phyloP scores from a whole-genome alignment of 2,329 filamentous ascomycete genomes.

The Cladophialophora carrionii region DNA sequence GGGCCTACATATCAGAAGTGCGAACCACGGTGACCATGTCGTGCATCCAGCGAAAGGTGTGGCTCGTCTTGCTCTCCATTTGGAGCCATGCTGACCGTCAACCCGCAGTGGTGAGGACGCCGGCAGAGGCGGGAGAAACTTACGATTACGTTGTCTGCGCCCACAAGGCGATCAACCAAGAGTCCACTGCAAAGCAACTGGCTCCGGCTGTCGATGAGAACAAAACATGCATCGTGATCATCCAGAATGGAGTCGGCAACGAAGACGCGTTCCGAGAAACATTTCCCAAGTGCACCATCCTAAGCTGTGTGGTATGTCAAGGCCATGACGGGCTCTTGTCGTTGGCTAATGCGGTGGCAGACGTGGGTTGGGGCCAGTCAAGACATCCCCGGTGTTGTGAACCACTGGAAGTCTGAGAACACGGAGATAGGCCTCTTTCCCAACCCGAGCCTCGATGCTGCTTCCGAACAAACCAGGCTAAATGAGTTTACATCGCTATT shows the following conservation, averaged over 20 bases:
- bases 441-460: slow-evolving; percentile 42
- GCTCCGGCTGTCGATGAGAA: slow-evolving; percentile 45
- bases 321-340: slow-evolving; percentile 20
- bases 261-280: slow-evolving; percentile 46
- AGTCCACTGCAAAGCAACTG: slow-evolving; percentile 44
- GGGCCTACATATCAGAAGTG: slow-evolving; percentile 50
- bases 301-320: slow-evolving; percentile 49
- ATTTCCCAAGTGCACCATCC: slow-evolving; percentile 43
- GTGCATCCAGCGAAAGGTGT: slow-evolving; percentile 46
- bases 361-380: slow-evolving; percentile 61
- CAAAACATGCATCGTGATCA: slow-evolving; percentile 46
- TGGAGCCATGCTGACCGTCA: slow-evolving; percentile 11
- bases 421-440: slow-evolving; percentile 60
- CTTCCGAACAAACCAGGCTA: slow-evolving; percentile 47
- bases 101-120: slow-evolving; percentile 45
- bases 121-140: slow-evolving; percentile 42
- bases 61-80: background rate
- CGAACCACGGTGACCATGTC: slow-evolving; percentile 48
- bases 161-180: slow-evolving; percentile 50
- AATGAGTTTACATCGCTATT: slow-evolving; percentile 50
- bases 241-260: slow-evolving; percentile 50
- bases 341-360: slow-evolving; percentile 37
- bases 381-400: slow-evolving; percentile 53
- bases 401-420: slow-evolving; percentile 58
- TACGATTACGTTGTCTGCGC: slow-evolving; percentile 48